phyloP scores from a whole-genome alignment of 2,329 filamentous ascomycete species.

The Calonectria honghensis region DNA sequence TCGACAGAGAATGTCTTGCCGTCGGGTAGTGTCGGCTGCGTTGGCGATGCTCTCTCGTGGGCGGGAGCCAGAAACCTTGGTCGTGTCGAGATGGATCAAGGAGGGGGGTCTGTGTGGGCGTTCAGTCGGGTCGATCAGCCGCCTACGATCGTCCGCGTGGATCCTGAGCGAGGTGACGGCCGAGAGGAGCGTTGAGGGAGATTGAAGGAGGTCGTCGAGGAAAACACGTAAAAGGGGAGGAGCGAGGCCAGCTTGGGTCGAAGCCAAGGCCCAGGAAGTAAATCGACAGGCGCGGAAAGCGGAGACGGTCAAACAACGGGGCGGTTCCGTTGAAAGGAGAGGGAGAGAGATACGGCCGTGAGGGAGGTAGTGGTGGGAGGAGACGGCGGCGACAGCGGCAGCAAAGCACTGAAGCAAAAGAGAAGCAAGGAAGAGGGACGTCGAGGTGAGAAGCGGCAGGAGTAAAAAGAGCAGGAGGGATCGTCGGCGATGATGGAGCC shows the following conservation, averaged over 20 bases:
- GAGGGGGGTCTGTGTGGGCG: constrained; percentile 33
- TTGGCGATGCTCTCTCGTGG: constrained; percentile 16
- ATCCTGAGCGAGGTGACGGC: not conserved
- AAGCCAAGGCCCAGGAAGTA: constrained; percentile 19
- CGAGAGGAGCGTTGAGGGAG: not conserved
- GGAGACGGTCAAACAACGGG: constrained; percentile 35
- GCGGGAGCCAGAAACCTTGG: not conserved
- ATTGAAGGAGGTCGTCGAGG: constrained; percentile 11
- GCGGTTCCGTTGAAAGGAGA: constrained; percentile 24
- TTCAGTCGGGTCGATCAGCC: constrained; percentile 35
- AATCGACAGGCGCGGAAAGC: constrained; percentile 23
- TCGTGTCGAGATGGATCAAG: constrained; percentile 33
- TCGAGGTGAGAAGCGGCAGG: constrained; percentile 13
- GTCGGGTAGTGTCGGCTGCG: constrained; percentile 4
- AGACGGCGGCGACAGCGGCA: constrained; percentile 20
- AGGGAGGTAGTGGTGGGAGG: constrained; percentile 11
- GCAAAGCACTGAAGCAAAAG: constrained; percentile 18
- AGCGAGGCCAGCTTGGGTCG: constrained; percentile 15
- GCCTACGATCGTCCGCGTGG: constrained; percentile 15
- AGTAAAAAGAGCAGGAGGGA: constrained; percentile 24
- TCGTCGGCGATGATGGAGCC: constrained; percentile 39
- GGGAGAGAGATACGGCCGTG: constrained; percentile 5
- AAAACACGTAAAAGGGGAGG: not conserved
- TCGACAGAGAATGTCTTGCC: not conserved
- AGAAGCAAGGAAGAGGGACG: not conserved